These are phyloP conservation scores for Alternaria burnsii DNA, from an alignment of 2,329 filamentous ascomycete species.

Conservation along the genomic window DNA sequence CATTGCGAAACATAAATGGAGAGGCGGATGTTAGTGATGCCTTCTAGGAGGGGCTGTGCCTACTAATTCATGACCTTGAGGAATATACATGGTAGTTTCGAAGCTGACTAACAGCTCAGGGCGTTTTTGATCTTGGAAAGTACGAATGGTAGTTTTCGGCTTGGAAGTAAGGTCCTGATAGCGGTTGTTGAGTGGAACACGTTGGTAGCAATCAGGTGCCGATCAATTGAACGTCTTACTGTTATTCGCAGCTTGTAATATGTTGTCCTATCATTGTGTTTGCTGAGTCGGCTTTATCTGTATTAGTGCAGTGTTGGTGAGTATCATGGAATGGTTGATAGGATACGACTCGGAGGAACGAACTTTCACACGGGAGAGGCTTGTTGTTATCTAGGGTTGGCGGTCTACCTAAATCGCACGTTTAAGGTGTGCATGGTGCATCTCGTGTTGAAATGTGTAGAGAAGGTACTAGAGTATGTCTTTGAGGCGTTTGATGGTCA, in stretches of 20 bases:
- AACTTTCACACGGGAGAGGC: no score
- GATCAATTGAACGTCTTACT: neutral
- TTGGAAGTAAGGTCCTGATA: slow-evolving; percentile 21
- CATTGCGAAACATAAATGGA: slow-evolving; percentile 53
- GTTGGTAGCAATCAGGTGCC: slow-evolving; percentile 4
- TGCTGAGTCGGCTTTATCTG: neutral
- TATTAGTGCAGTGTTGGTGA: neutral
- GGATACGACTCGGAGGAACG: no score
- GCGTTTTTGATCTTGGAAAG: neutral
- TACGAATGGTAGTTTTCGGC: slow-evolving; percentile 12
- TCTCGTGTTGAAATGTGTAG: no score
- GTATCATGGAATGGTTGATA: no score
- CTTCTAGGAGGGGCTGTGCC: slow-evolving; percentile 36
- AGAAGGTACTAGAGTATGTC: no score
- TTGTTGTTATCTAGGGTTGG: no score
- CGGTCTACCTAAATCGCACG: no score
- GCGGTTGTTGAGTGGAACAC: slow-evolving; percentile 16
- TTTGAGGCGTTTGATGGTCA: slow-evolving; percentile 19
- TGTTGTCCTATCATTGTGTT: neutral
- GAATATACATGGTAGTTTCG: neutral
- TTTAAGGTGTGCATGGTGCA: no score
- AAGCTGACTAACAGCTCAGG: neutral
- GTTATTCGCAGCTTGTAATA: neutral
- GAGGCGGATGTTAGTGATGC: slow-evolving; percentile 52
- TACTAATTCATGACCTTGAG: neutral